Evolutionary conservation across 2,329 filamentous ascomycete genomes (phyloP), one percentile per base, ranked within the genome.

Genomic region (Curvularia sp.): DNA sequence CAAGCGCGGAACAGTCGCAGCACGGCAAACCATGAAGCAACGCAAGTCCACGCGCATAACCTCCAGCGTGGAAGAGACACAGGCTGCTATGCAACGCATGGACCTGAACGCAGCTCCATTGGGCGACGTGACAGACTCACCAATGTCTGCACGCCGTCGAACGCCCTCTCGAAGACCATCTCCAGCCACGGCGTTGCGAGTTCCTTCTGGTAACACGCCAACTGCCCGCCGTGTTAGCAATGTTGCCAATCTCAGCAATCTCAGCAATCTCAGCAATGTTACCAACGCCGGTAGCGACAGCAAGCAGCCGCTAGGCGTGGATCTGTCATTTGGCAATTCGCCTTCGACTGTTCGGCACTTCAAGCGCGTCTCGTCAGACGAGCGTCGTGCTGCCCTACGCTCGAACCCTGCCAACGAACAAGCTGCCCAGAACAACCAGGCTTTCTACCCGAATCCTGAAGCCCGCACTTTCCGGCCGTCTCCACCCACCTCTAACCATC

Each of bases 301-400:
- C 8, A 93, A 92, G 77, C 89, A 91, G 64, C 93, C 94, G 0
- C 83, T 97, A 1, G 92, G 93, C 54, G 85, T 95, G 1, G 92
- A 98, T 71, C 89, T 96, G 82, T 96, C 90, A 5, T 98, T 96
- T 78, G 95, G 94, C 50, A 98, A 98, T 77, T 90, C 89, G 7
- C 92, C 91, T 1, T 97, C 94, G 1, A 97, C 93, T 15, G 92
- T 96, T 65, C 89, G 93, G 53, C 89, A 96, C 51, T 98, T 97
- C 81, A 91, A 92, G 63, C 87, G 94, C 23, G 92, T 96, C 0
- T 95, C 93, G 0, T 90, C 92, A 68, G 74, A 80, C 82, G 74
- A 77, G 49, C 70, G 72, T 19, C 68, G 72, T 30, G 63, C 66
- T 38, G 73, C 73, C 13, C 64, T 73, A 15, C 68, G 63, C 27